Percentiles rank a stretch among this genome's conserved stretches.
Evolutionary conservation across 2,329 filamentous ascomycete species (phyloP).

Genomic region (Fusarium haematococcum): DNA sequence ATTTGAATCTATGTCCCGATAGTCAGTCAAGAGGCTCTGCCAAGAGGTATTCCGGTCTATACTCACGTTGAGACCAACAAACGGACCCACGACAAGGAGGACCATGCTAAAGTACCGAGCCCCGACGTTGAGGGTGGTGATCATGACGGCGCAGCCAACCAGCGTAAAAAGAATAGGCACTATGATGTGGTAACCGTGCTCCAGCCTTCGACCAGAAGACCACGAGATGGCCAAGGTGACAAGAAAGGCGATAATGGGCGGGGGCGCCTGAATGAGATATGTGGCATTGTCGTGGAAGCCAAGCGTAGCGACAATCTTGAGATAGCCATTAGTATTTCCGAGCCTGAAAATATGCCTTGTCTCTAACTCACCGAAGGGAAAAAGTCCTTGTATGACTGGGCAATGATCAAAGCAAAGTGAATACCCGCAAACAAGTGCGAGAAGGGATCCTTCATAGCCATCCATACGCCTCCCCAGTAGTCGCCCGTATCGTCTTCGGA

Average conservation of each 20-base stretch:
- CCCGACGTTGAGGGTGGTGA: constrained; percentile 54
- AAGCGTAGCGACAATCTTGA: constrained; percentile 46
- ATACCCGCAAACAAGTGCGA: constrained; percentile 53
- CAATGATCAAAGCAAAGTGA: constrained; percentile 59
- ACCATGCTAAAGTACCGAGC: constrained; percentile 58
- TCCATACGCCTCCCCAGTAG: constrained; percentile 52
- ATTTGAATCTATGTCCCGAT: constrained; percentile 42
- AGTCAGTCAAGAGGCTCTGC: fast-evolving
- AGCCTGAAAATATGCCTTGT: too few relatives aligned
- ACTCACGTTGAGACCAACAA: constrained; percentile 52
- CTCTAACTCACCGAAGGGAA: constrained; percentile 51
- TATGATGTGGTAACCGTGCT: constrained; percentile 56
- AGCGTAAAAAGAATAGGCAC: constrained; percentile 52
- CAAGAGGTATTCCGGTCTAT: fast-evolving
- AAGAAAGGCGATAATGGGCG: constrained; percentile 56
- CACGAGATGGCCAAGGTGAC: constrained; percentile 52
- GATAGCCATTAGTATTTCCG: not conserved
- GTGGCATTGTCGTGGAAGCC: constrained; percentile 46
- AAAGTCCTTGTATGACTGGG: constrained; percentile 56
- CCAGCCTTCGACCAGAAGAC: constrained; percentile 52
- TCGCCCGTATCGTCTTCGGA: constrained; percentile 53
- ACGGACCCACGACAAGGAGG: constrained; percentile 53
- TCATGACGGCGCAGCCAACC: constrained; percentile 56
- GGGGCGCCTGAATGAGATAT: constrained; percentile 56
- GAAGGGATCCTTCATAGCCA: constrained; percentile 51